Evolutionary conservation across 2,329 filamentous ascomycete genomes (phyloP).

Genomic region (Diplodia scrobiculata): DNA sequence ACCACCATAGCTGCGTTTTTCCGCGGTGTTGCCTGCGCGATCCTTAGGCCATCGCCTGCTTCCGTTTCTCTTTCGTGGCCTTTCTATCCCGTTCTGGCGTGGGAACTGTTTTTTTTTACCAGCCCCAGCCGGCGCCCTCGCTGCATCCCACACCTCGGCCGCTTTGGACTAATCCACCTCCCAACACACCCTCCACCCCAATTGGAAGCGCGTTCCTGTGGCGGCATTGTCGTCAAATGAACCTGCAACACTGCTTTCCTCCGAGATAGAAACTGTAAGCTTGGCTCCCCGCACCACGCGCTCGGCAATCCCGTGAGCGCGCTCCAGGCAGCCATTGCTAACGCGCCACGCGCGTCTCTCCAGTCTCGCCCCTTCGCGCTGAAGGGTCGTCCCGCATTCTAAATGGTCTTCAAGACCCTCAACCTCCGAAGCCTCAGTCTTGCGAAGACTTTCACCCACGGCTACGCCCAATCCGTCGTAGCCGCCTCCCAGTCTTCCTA

Average conservation of each 20-base stretch:
- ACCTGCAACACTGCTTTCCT: constrained; percentile 75
- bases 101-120: constrained; percentile 8
- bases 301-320: constrained; percentile 14
- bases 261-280: constrained; percentile 65
- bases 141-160: not conserved
- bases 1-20: constrained; percentile 15
- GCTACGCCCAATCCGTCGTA: constrained; percentile 96
- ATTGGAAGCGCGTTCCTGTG: constrained; percentile 80
- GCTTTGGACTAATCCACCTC: constrained; percentile 2
- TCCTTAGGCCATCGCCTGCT: constrained; percentile 13
- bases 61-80: constrained; percentile 12
- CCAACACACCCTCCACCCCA: constrained; percentile 22
- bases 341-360: constrained; percentile 16
- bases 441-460: constrained; percentile 94
- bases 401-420: constrained; percentile 80
- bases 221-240: constrained; percentile 95
- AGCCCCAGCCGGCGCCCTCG: not conserved
- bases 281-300: constrained; percentile 5
- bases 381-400: constrained; percentile 70
- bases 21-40: constrained; percentile 18
- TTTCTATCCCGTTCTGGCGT: not conserved
- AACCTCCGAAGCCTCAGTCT: constrained; percentile 96
- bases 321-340: constrained; percentile 28
- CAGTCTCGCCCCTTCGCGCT: constrained; percentile 54
- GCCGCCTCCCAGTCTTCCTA: constrained; percentile 86